Evolutionary conservation across 1,284 basidiomycete genomes (phyloP), one percentile per base, ranked within the genome.

Genomic region (Malassezia globosa): DNA sequence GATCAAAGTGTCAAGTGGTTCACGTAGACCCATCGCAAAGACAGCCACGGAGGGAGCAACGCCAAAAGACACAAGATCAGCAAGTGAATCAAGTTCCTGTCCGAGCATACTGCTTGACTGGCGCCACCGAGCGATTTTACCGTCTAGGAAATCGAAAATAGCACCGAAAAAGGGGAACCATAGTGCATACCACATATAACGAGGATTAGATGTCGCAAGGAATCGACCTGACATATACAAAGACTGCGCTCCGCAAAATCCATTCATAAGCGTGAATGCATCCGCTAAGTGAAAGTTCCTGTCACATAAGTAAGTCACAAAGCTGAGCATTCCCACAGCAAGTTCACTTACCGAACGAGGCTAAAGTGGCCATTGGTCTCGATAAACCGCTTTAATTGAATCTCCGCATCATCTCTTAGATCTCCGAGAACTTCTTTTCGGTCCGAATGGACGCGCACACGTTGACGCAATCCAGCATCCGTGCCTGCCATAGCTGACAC

Each of bases 241-340:
- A 34, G 90, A 95, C 63, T 95, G 84, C 13, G 87, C 87, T 51
- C 94, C 94, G 74, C 94, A 99, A 72, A 97, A 86, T 34, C 94
- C 94, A 72, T 99, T 99, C 83, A 94, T 92, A 59, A 99, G 87
- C n/a, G 92, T 99, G 66, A 99, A 88, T 37, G 94, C 80, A 75
- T 99, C 92, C 61, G 92, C 92, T 27, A 97, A 81, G 51, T 90
- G 87, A 72, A 99, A 97, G 74, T 96, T 97, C 63, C 92, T 94
- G 64, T 34, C 44, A 34, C 25, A 24, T 50, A 16, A 41, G 42
- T 26, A 33, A 29, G 39, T 16, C 48, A 23, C 21, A 29, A 18
- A 24, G 26, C 14, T n/a, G n/a, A n/a, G n/a, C n/a, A n/a, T n/a
- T n/a, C n/a, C n/a, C n/a, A n/a, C n/a, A n/a, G n/a, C n/a, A n/a